Conservation (phyloP, 331 rosid species). For the Saraca asoca region DNA sequence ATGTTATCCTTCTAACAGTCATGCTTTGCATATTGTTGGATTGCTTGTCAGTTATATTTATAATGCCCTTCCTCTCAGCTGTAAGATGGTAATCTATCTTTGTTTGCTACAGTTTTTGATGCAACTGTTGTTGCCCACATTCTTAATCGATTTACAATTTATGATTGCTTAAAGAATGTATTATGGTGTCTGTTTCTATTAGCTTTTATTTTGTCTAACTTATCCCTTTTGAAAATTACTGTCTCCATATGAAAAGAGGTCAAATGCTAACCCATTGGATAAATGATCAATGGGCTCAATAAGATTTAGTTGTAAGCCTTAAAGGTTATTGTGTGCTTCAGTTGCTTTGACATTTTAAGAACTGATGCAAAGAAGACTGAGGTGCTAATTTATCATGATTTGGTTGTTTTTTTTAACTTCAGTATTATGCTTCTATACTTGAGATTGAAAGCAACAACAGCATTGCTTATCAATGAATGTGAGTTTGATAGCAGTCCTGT, state of each 20-base stretch:
- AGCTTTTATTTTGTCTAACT: background rate
- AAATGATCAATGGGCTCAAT: background rate
- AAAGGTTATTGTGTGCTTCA: background rate
- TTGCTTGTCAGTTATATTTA: background rate
- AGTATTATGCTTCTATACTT: background rate
- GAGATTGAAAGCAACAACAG: background rate
- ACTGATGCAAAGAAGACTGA: background rate
- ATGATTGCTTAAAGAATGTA: background rate
- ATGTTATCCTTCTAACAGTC: background rate
- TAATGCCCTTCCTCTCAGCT: background rate
- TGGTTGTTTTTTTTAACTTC: too few relatives aligned
- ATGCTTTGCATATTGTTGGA: background rate
- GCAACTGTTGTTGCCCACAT: background rate
- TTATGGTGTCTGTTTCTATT: background rate
- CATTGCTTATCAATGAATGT: background rate
- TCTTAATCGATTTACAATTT: background rate
- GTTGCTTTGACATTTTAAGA: background rate
- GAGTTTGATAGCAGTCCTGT: background rate
- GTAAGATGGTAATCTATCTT: background rate
- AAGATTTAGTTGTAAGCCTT: background rate
- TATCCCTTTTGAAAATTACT: background rate
- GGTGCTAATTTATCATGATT: conserved; percentile 12
- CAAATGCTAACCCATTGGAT: background rate
- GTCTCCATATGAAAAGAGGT: background rate
- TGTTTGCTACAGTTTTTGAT: background rate